A percentile compares a stretch with the other conserved stretches of the same genome.
Evolutionary conservation across 306 rosid species (phyloP).

Genomic region (Boehmeria nivea): DNA sequence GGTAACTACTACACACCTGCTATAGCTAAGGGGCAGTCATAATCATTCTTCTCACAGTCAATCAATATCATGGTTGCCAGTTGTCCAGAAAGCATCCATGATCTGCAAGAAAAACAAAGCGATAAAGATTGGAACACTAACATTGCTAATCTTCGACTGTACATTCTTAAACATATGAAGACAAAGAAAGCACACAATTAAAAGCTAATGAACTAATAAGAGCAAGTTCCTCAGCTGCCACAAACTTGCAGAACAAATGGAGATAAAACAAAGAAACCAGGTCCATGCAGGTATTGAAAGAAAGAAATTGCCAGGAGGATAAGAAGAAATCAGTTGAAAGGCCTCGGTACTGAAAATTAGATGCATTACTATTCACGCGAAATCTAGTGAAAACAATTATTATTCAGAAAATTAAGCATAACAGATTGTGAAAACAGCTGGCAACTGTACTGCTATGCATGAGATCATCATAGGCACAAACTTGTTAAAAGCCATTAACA

Average conservation of each 20-base stretch:
- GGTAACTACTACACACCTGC: slow-evolving; percentile 41
- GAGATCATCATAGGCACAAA: not conserved
- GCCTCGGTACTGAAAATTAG: too few relatives aligned
- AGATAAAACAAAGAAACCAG: too few relatives aligned
- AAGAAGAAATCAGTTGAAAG: too few relatives aligned
- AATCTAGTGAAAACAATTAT: not conserved
- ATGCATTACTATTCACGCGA: too few relatives aligned
- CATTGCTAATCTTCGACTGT: not conserved
- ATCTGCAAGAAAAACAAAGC: slow-evolving; percentile 45
- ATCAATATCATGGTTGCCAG: slow-evolving; percentile 71
- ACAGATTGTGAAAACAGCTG: too few relatives aligned
- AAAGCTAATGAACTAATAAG: not conserved
- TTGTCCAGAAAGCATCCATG: slow-evolving; percentile 84
- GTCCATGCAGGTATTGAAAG: too few relatives aligned
- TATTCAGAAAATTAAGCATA: not conserved
- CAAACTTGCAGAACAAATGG: not conserved
- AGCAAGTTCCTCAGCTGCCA: not conserved
- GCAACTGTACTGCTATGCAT: too few relatives aligned
- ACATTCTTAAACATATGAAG: not conserved
- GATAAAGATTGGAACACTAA: slow-evolving; percentile 10
- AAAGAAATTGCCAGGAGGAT: too few relatives aligned
- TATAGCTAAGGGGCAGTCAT: slow-evolving; percentile 55
- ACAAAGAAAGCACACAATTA: not conserved
- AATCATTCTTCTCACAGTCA: slow-evolving; percentile 75
- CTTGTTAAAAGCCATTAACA: not conserved